These are phyloP conservation scores for Ophiostoma novo-ulmi DNA, from an alignment of 2,329 filamentous ascomycete genomes.

Conservation along the genomic window DNA sequence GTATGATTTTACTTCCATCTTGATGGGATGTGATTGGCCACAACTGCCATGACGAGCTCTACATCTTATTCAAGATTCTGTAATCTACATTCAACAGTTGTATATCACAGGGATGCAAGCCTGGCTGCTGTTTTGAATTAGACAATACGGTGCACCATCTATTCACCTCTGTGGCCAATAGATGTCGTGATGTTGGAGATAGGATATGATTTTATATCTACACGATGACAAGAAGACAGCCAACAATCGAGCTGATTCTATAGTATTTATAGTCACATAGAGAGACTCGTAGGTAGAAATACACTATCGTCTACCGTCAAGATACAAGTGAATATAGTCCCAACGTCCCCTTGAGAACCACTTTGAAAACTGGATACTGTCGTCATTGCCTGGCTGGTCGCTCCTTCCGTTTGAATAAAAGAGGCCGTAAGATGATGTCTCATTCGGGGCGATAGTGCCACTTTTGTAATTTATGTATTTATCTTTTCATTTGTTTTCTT, in stretches of 20 bases:
- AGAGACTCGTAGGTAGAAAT: rapidly evolving
- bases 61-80: neutral
- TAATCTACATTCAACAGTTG: neutral
- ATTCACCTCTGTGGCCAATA: neutral
- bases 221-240: neutral
- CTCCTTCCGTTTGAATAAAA: neutral
- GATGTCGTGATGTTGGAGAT: neutral
- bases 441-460: neutral
- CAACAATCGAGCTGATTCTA: no score
- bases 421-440: neutral
- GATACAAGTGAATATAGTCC: neutral
- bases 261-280: no score
- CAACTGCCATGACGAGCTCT: neutral
- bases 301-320: neutral
- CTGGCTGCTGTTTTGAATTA: neutral
- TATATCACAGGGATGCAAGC: neutral
- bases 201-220: neutral
- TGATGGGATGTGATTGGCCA: neutral
- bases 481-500: neutral
- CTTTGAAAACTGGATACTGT: neutral
- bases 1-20: neutral
- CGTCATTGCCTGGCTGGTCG: neutral
- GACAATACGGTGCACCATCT: neutral
- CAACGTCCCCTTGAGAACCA: no score
- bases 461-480: neutral